Evolutionary conservation across 2,329 filamentous ascomycete species (phyloP), one percentile per base, ranked within the genome.

Genomic region (Aspergillus candidus): DNA sequence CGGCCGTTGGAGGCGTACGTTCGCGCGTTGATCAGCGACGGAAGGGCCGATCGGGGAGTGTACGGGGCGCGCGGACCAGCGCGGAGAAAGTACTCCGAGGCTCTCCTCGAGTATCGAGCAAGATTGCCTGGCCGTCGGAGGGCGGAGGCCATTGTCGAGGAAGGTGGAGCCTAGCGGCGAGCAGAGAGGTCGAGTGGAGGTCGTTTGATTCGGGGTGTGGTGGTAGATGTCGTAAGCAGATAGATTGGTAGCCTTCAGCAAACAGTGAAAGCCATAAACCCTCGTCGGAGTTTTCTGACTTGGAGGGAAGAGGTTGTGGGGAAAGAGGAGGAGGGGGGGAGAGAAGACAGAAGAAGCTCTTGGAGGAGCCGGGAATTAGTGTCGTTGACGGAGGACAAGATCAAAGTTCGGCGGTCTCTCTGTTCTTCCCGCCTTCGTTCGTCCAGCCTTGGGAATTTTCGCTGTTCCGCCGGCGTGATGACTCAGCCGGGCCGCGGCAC

Each of bases 51-150:
- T 51, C 67, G 58, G 41, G 64, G 56, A 50, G 60, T 46, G 62
- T 63, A 61, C 60, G 67, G 44, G 57, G 68, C 60, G 57, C 62
- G 53, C 62, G 70, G 60, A 68, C 71, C 70, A 50, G 72, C 68
- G 59, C 74, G 72, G 43, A 76, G 66, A 49, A 75, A 67, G 57
- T 71, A 68, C 60, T 75, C 74, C 59, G 77, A 70, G 53, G 75
- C 74, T 54, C 76, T 70, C 65, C 76, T 77, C 47, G 79, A 77
- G 60, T 80, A 73, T 65, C 78, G 76, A 69, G 79, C 78, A 63
- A 86, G 70, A 65, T 79, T 77, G 72, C 79, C 78, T 65, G 82
- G 77, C 66, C 80, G 79, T 65, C 82, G 78, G 55, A 85, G 70
- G 59, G 83, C 72, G 59, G 79, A 78, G 65, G 80, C 81, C 83